Percentiles rank a stretch among this genome's conserved stretches.
These are phyloP conservation scores for Pisolithus tinctorius DNA, from an alignment of 768 basidiomycete species.

Conservation along the genomic window DNA sequence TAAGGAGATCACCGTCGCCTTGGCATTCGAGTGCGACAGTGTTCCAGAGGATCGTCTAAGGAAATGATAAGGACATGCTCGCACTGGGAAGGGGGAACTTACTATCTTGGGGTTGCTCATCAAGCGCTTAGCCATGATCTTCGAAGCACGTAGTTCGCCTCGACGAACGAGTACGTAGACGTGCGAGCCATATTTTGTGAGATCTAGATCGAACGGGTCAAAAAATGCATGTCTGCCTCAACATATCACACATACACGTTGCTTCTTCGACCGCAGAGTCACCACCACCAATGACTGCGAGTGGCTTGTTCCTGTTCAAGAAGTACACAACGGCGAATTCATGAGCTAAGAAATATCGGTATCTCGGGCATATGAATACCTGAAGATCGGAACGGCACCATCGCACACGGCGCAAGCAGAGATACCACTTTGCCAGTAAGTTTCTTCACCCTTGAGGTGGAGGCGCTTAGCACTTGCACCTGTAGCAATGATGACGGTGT, in stretches of 20 bases:
- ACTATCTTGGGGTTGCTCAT: slow-evolving; percentile 88
- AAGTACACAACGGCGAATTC: background rate
- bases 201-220: slow-evolving; percentile 39
- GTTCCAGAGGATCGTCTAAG: slow-evolving; percentile 82
- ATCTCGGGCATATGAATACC: slow-evolving; percentile 33
- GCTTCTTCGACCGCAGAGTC: slow-evolving; percentile 99
- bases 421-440: slow-evolving; percentile 98
- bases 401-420: slow-evolving; percentile 98
- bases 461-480: slow-evolving; percentile 95
- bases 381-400: slow-evolving; percentile 97
- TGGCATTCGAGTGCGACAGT: slow-evolving; percentile 89
- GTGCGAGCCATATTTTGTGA: slow-evolving; percentile 95
- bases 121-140: slow-evolving; percentile 96
- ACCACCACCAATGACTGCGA: slow-evolving; percentile 97
- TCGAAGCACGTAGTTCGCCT: slow-evolving; percentile 88
- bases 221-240: background rate
- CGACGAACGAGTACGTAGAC: slow-evolving; percentile 95
- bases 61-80: background rate
- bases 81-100: slow-evolving; percentile 16
- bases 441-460: slow-evolving; percentile 83
- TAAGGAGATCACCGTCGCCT: slow-evolving; percentile 91
- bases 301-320: slow-evolving; percentile 70
- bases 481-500: slow-evolving; percentile 92
- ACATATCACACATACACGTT: slow-evolving; percentile 63
- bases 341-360: background rate